Evolutionary conservation across 2,329 filamentous ascomycete genomes (phyloP).

Genomic region (Cordyceps cateniannulata): DNA sequence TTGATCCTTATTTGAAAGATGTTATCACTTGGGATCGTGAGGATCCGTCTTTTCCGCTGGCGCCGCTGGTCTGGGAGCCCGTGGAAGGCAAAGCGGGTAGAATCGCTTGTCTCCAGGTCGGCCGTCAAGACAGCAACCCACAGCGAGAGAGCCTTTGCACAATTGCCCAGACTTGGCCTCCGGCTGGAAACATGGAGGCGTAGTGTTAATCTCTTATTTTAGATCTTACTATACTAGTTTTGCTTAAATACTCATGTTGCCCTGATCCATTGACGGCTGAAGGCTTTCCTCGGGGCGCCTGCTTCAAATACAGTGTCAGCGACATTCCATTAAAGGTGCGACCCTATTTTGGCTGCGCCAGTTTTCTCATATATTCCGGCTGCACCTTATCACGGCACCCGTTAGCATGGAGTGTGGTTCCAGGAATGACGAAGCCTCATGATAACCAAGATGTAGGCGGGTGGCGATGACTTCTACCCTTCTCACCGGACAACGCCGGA

Average conservation of each 20-base stretch:
- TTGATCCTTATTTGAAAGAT: conserved; percentile 19
- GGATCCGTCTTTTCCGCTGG: conserved; percentile 44
- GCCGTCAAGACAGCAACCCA: conserved; percentile 37
- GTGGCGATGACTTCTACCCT: too few relatives aligned
- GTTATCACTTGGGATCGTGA: conserved; percentile 46
- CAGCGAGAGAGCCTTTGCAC: conserved; percentile 44
- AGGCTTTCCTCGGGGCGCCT: too few relatives aligned
- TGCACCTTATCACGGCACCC: too few relatives aligned
- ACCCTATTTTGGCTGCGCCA: too few relatives aligned
- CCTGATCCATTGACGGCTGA: too few relatives aligned
- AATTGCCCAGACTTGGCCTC: conserved; percentile 37
- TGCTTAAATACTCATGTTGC: too few relatives aligned
- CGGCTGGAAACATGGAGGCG: conserved; percentile 7
- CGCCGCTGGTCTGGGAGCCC: conserved; percentile 51
- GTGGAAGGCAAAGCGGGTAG: conserved; percentile 34
- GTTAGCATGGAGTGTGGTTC: too few relatives aligned
- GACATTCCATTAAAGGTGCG: too few relatives aligned
- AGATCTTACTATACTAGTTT: neutral
- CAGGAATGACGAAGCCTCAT: too few relatives aligned
- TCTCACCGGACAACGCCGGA: neutral
- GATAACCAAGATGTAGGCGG: too few relatives aligned
- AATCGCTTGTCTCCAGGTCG: conserved; percentile 48
- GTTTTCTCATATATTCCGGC: too few relatives aligned
- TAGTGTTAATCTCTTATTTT: neutral
- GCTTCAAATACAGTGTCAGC: too few relatives aligned